phyloP scores from a whole-genome alignment of 345 rosid species.

The Theobroma cacao region DNA sequence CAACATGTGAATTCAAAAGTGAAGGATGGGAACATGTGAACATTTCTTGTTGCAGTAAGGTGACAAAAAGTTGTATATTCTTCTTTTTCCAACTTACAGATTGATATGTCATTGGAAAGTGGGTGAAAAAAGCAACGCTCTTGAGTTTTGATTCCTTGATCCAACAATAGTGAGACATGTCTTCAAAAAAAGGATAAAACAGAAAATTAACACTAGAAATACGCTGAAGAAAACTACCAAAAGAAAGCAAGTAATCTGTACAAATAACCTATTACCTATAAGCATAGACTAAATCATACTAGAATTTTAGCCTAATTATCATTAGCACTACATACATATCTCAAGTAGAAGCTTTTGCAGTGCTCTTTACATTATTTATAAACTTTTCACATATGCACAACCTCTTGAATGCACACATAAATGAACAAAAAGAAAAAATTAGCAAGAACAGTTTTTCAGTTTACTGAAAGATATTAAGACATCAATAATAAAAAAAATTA shows the following conservation, averaged over 20 bases:
- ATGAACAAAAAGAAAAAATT: background rate
- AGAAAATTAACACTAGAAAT: background rate
- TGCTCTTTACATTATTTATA: background rate
- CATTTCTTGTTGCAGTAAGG: background rate
- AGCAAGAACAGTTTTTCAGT: background rate
- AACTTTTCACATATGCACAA: background rate
- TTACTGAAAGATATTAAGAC: background rate
- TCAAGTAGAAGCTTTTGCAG: background rate
- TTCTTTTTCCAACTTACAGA: conserved; percentile 45
- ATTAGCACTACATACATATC: background rate
- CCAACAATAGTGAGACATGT: conserved; percentile 74
- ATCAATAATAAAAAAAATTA: background rate
- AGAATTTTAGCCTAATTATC: background rate
- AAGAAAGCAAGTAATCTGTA: background rate
- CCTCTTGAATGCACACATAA: background rate
- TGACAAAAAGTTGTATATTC: background rate
- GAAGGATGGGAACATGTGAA: background rate
- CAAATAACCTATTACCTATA: background rate
- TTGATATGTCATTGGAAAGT: conserved; percentile 71
- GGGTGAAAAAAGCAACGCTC: conserved; percentile 83
- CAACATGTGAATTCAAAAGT: background rate
- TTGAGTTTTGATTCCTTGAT: conserved; percentile 63
- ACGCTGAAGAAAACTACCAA: background rate
- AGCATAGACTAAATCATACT: background rate
- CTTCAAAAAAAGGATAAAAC: conserved; percentile 31